Percentiles rank a stretch among this genome's conserved stretches.
These are phyloP conservation scores for Hylodesmum podocarpum DNA, from an alignment of 306 rosid species.

Conservation along the genomic window DNA sequence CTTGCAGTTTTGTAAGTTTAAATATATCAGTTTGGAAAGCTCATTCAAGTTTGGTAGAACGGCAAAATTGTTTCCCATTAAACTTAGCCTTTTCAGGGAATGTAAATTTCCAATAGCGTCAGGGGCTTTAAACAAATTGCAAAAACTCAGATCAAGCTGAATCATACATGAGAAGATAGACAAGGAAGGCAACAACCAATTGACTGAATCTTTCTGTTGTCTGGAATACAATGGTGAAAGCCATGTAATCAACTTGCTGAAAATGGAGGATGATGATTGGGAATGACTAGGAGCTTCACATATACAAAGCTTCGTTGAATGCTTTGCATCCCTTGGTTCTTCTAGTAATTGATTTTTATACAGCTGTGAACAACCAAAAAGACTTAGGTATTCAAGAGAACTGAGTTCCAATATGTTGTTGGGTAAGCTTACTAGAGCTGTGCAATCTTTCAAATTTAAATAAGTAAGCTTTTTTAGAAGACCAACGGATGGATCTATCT, in stretches of 20 bases:
- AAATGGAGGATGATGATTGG: not conserved
- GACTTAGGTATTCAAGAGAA: constrained; percentile 1
- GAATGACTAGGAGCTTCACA: not conserved
- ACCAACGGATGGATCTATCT: too few relatives aligned
- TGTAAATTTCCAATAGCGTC: not conserved
- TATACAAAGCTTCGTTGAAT: too few relatives aligned
- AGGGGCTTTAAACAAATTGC: not conserved
- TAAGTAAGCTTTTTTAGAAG: not conserved
- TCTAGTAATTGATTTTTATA: not conserved
- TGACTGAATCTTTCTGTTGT: not conserved
- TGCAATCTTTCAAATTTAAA: not conserved
- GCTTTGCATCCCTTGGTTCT: not conserved
- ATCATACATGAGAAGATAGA: not conserved
- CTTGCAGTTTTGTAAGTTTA: not conserved
- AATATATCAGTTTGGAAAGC: not conserved
- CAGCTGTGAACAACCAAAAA: not conserved
- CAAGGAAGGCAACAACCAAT: not conserved
- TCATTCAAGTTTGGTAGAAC: not conserved
- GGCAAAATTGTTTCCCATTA: not conserved
- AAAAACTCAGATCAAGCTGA: not conserved
- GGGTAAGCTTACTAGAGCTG: constrained; percentile 9
- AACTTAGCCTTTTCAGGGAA: not conserved
- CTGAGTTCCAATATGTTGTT: not conserved
- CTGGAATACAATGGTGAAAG: too few relatives aligned
- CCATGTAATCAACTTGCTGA: too few relatives aligned